These are phyloP conservation scores for Marchantia paleacea DNA, from an alignment of 225 moss, liverwort and hornwort genomes.

Conservation along the genomic window DNA sequence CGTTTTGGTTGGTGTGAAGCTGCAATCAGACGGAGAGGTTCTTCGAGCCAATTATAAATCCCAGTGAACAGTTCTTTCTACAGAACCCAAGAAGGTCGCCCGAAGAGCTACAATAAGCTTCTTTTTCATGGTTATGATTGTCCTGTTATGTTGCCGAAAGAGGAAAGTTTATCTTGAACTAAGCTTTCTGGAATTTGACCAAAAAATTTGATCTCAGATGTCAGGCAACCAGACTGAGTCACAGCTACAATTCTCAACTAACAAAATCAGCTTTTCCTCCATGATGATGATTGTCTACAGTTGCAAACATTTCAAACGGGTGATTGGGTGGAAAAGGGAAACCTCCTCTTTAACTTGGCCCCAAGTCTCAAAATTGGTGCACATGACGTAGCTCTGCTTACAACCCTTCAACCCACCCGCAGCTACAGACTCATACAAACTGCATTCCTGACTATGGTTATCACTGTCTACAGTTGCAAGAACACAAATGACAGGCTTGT, in stretches of 20 bases:
- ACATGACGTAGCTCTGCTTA: neutral
- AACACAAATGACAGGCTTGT: neutral
- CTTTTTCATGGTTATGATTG: neutral
- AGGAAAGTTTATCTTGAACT: neutral
- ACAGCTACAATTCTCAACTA: neutral
- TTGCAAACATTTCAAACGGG: neutral
- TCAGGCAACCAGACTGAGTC: neutral
- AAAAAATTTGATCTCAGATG: neutral
- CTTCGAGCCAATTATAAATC: neutral
- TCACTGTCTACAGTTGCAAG: neutral
- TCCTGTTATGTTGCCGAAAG: neutral
- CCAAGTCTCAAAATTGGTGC: neutral
- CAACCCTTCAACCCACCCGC: neutral
- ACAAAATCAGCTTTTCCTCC: constrained; percentile 1
- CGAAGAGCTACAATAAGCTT: neutral
- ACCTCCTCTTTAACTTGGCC: neutral
- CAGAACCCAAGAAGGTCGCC: neutral
- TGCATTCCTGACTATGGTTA: neutral
- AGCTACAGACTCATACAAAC: neutral
- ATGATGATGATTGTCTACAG: neutral
- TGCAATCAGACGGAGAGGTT: neutral
- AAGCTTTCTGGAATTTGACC: neutral
- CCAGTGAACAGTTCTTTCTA: neutral
- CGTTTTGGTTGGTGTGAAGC: neutral
- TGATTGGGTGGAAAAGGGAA: neutral